Conservation (phyloP, 2,329 filamentous ascomycete species). For the Botrytis byssoidea region DNA sequence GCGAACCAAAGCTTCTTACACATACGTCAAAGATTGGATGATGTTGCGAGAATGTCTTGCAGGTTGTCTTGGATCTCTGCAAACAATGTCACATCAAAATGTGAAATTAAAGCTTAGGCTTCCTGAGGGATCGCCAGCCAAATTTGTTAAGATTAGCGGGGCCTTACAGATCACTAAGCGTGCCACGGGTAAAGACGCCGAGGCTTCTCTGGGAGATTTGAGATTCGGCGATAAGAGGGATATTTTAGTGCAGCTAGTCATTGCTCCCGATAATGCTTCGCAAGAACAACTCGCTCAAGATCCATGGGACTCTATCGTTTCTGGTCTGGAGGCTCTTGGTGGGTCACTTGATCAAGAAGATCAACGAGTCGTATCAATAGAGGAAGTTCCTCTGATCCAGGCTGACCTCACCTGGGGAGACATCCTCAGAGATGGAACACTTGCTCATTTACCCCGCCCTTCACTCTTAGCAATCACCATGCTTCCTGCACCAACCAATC, state of each 20-base stretch:
- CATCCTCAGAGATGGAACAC: constrained; percentile 81
- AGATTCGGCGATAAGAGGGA: constrained; percentile 94
- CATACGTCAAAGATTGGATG: constrained; percentile 99
- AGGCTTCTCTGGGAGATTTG: constrained; percentile 86
- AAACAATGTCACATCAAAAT: constrained; percentile 96
- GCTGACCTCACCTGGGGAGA: constrained; percentile 93
- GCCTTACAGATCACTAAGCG: constrained; percentile 95
- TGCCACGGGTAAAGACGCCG: constrained; percentile 89
- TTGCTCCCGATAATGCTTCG: constrained; percentile 77
- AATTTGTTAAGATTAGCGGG: constrained; percentile 98
- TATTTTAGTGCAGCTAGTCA: constrained; percentile 89
- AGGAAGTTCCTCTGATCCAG: constrained; percentile 93
- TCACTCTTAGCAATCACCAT: constrained; percentile 94
- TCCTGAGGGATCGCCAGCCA: constrained; percentile 93
- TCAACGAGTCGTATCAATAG: constrained; percentile 77
- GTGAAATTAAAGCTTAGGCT: constrained; percentile 92
- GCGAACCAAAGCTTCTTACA: constrained; percentile 93
- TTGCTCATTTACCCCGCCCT: constrained; percentile 82
- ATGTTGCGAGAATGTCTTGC: constrained; percentile 97
- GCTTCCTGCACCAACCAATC: constrained; percentile 64
- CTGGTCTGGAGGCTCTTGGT: constrained; percentile 87
- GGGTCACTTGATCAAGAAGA: constrained; percentile 85
- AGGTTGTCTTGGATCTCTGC: constrained; percentile 86
- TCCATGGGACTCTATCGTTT: constrained; percentile 96
- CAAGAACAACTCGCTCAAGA: constrained; percentile 86